These are phyloP conservation scores for Phanerochaete sordida DNA, from an alignment of 768 basidiomycete species.

Conservation along the genomic window DNA sequence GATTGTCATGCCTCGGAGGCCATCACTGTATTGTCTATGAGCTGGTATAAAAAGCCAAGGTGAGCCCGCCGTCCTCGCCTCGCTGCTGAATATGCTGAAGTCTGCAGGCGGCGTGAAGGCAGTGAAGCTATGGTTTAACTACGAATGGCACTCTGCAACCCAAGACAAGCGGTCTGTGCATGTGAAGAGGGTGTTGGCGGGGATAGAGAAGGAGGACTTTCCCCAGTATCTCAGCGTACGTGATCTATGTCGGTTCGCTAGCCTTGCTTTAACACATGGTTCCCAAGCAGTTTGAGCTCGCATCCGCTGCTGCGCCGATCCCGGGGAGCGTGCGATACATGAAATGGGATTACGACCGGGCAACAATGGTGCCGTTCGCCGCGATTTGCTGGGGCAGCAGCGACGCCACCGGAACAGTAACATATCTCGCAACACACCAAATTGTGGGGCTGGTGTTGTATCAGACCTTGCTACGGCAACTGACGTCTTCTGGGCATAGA, in stretches of 20 bases:
- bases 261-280: no score
- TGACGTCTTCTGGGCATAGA: slow-evolving; percentile 21
- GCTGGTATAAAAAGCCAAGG: neutral
- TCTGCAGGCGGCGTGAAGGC: no score
- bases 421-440: no score
- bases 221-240: neutral
- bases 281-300: neutral
- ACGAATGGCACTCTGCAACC: neutral
- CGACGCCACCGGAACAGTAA: neutral
- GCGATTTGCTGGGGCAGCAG: neutral
- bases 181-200: neutral
- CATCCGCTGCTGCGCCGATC: neutral
- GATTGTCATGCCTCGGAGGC: no score
- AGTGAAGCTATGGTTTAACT: neutral
- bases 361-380: neutral
- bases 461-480: no score
- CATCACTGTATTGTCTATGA: no score
- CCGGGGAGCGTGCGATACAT: neutral
- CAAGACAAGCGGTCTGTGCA: neutral
- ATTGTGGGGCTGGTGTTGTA: no score
- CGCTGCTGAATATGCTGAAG: no score
- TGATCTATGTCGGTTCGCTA: neutral
- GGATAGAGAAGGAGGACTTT: neutral
- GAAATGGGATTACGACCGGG: no score
- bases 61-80: neutral